Base-by-base conservation (phyloP, 1,284 basidiomycete genomes). In the Meripilus lineatus region DNA sequence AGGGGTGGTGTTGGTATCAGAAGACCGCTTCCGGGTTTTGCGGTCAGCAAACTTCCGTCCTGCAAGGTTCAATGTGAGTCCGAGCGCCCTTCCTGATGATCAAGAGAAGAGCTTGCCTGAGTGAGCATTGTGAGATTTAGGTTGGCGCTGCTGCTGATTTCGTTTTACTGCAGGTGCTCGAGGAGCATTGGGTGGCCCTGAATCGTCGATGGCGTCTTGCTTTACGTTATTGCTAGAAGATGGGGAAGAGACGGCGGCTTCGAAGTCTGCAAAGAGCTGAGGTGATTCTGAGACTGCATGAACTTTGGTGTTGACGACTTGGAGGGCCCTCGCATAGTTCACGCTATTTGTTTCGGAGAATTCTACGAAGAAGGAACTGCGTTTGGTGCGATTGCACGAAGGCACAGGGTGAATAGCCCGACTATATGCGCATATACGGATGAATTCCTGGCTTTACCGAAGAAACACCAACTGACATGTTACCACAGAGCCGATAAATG, bases 361-460 rank as follows among this genome's bases (percentile, higher is more conserved):
- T 30, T 57, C 50, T 17, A 65, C 44, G 42, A 64, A 65, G 40
- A 44, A 61, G 47, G 59, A 56, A 32, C 47, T 45, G 13, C 50
- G 38, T 5, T 43, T 50, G 25, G 33, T 35, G 20, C 28, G 33
- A 18, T 44, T 38, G 21, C 50, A 46, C 11, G 40, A 38, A 15
- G 38, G 44, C 47, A 48, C 56, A 4, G 50, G 51, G 26, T 60
- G 56, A 41, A 60, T 47, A 43, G 52, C 46, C 18, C 50, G 47
- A 34, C 58, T 58, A 34, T 3, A 38, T 7, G 22, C 20, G 33
- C 38, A 45, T 42, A 42, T 42, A 32, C 28, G 36, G 32, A n/a
- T 5, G 10, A 32, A 17, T 38, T 24, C n/a, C 32, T 5, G 14
- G n/a, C 20, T 1, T 18, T 7, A 32, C 18, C 17, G 15, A 5